Evolutionary conservation across 208 protist species (phyloP), one percentile per base, ranked within the genome.

Genomic region (Trypanosomatidae sp.): DNA sequence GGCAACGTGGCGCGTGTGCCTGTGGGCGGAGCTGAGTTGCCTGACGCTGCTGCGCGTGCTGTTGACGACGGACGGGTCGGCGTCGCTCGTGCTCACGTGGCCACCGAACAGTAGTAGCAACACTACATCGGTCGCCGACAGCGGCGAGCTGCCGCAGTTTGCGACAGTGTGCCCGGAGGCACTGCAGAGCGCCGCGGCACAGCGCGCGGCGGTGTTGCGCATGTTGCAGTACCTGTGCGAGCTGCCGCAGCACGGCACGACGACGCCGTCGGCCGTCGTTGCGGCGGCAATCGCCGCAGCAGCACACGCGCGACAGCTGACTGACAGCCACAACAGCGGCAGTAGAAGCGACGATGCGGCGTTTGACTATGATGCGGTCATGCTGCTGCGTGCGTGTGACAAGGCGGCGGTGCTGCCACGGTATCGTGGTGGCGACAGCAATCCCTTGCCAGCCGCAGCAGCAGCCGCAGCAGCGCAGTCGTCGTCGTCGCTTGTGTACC

Each of bases 41-140:
- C 43, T 85, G 20, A 76, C 74, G 32, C 45, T 89, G 6, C 49
- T 82, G n/a, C 75, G 78, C 38, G n/a, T n/a, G n/a, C 11, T 63
- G 5, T 49, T 89, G 1, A 18, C 23, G 40, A 23, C 15, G 15
- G 45, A 50, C 23, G 44, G 44, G 18, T 28, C 45, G 11, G 45
- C 45, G 19, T 43, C 33, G 26, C 5, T 11, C 1, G 43, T 60
- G 38, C 18, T 60, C 15, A n/a, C n/a, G n/a, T n/a, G n/a, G n/a
- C n/a, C n/a, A n/a, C n/a, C n/a, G n/a, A n/a, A n/a, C n/a, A n/a
- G n/a, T n/a, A n/a, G n/a, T n/a, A n/a, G n/a, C n/a, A n/a, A n/a
- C n/a, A n/a, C n/a, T n/a, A n/a, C n/a, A n/a, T n/a, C n/a, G n/a
- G n/a, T n/a, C n/a, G 23, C 10, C 3, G 19, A 8, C 6, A 13